phyloP scores from a whole-genome alignment of 2,329 filamentous ascomycete species.

The Cadophora malorum region DNA sequence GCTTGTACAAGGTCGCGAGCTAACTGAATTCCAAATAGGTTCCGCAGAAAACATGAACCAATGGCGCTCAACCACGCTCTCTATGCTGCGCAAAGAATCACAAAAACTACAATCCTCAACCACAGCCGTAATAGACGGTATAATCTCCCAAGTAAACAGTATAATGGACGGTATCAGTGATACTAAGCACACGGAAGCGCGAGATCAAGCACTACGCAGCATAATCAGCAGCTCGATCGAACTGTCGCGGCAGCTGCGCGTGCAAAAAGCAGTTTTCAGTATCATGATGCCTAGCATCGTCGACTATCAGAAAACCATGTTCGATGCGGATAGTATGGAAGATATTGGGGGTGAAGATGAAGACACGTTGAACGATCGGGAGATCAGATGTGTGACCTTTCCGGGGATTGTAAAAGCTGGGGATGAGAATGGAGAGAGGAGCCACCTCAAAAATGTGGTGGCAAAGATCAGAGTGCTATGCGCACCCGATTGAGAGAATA shows the following conservation, averaged over 20 bases:
- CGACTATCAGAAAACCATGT: slow-evolving; percentile 60
- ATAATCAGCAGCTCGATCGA: slow-evolving; percentile 61
- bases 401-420: slow-evolving; percentile 69
- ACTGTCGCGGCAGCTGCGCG: slow-evolving; percentile 60
- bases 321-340: slow-evolving; percentile 68
- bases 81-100: slow-evolving; percentile 62
- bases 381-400: slow-evolving; percentile 68
- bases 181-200: slow-evolving; percentile 45
- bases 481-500: slow-evolving; percentile 41
- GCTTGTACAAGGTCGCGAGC: neutral
- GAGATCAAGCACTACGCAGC: slow-evolving; percentile 59
- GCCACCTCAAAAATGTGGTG: slow-evolving; percentile 68
- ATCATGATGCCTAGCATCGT: slow-evolving; percentile 60
- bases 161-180: slow-evolving; percentile 56
- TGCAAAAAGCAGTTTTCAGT: slow-evolving; percentile 64
- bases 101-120: slow-evolving; percentile 56
- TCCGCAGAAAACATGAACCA: slow-evolving; percentile 64
- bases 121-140: slow-evolving; percentile 48
- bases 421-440: slow-evolving; percentile 67
- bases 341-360: slow-evolving; percentile 68
- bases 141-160: slow-evolving; percentile 55
- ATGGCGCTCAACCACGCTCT: slow-evolving; percentile 70
- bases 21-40: slow-evolving; percentile 40
- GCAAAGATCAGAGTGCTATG: slow-evolving; percentile 71
- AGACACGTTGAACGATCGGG: slow-evolving; percentile 56